phyloP scores from a whole-genome alignment of 2,329 filamentous ascomycete species.

The Cladorrhinum sp. region DNA sequence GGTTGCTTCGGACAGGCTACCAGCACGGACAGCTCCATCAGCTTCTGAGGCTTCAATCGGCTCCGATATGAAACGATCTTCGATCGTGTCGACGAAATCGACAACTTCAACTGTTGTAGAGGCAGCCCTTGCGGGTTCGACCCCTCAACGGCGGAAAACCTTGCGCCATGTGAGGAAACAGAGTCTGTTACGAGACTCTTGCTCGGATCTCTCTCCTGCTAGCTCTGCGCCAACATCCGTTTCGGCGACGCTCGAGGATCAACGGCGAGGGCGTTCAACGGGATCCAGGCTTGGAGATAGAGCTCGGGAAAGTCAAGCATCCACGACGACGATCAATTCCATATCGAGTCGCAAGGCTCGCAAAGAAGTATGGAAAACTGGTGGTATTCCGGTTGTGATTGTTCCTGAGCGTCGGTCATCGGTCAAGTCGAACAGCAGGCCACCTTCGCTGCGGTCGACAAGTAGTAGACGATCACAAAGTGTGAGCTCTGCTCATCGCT shows the following conservation, averaged over 20 bases:
- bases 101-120: conserved; percentile 56
- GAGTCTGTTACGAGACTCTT: conserved; percentile 46
- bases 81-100: conserved; percentile 54
- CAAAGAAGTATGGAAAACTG: conserved; percentile 57
- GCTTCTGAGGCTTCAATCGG: conserved; percentile 40
- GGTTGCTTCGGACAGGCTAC: conserved; percentile 29
- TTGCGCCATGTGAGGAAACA: conserved; percentile 62
- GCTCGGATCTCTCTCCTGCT: conserved; percentile 40
- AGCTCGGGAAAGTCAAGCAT: conserved; percentile 46
- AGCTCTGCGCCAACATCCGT: conserved; percentile 44
- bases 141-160: conserved; percentile 50
- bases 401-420: conserved; percentile 59
- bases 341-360: conserved; percentile 53
- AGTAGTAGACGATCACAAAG: conserved; percentile 58
- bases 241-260: conserved; percentile 29
- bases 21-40: conserved; percentile 31
- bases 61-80: conserved; percentile 48
- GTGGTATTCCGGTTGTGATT: conserved; percentile 61
- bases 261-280: conserved; percentile 14
- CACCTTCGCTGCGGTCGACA: conserved; percentile 59
- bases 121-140: no score
- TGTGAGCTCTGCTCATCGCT: conserved; percentile 45
- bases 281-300: conserved; percentile 30
- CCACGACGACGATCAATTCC: conserved; percentile 48
- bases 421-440: conserved; percentile 44